Evolutionary conservation across 2,329 filamentous ascomycete genomes (phyloP).

Genomic region (Beauveria varroae): DNA sequence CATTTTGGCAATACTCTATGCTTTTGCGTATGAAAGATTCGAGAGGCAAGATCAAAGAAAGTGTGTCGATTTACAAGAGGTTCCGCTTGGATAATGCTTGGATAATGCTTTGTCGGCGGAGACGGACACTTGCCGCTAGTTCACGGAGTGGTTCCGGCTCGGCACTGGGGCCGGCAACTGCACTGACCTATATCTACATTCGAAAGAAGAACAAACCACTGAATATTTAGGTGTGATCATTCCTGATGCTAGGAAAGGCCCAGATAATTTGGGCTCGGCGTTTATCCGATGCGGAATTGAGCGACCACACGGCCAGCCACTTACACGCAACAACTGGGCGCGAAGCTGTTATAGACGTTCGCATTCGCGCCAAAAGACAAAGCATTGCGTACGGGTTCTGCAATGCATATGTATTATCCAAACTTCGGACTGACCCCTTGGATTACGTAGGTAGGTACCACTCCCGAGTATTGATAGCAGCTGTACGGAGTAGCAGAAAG

Average conservation of each 20-base stretch:
- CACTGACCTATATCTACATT: not conserved
- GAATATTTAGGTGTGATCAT: not conserved
- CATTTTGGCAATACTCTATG: constrained; percentile 35
- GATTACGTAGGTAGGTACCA: too few relatives aligned
- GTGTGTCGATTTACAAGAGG: not conserved
- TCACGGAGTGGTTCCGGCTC: not conserved
- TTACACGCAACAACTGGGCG: not conserved
- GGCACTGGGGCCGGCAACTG: constrained; percentile 5
- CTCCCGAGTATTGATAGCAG: too few relatives aligned
- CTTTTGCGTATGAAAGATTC: not conserved
- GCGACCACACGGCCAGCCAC: not conserved
- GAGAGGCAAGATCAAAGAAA: not conserved
- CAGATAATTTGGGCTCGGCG: not conserved
- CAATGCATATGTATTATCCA: too few relatives aligned
- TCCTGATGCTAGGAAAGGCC: too few relatives aligned
- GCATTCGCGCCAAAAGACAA: too few relatives aligned
- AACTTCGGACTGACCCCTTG: too few relatives aligned
- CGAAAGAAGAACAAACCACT: not conserved
- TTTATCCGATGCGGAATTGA: not conserved
- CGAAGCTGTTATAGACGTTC: too few relatives aligned
- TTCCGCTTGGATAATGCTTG: not conserved
- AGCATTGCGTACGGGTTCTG: too few relatives aligned
- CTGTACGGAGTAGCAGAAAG: too few relatives aligned
- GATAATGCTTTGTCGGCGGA: not conserved
- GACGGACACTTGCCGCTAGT: not conserved